phyloP scores from a whole-genome alignment of 2,329 filamentous ascomycete species.

The Pyricularia grisea region DNA sequence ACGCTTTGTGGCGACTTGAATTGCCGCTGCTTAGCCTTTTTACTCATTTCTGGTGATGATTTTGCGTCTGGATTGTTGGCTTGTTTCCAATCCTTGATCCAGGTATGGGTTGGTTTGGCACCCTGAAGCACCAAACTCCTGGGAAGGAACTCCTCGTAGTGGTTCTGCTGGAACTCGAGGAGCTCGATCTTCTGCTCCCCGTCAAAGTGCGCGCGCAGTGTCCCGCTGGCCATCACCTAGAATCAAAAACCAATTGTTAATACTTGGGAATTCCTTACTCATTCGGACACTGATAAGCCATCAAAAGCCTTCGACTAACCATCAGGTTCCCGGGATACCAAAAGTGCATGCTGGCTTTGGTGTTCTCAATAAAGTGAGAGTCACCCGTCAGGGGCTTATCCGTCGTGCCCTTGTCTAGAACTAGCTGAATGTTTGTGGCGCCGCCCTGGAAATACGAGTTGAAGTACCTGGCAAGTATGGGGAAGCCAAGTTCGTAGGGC shows the following conservation, averaged over 20 bases:
- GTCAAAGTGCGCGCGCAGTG: conserved; percentile 71
- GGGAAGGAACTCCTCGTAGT: conserved; percentile 77
- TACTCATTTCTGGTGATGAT: conserved; percentile 56
- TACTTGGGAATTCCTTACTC: conserved; percentile 3
- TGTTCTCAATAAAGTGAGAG: conserved; percentile 66
- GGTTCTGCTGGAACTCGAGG: conserved; percentile 69
- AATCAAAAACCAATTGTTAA: neutral
- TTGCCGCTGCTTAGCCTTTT: conserved; percentile 50
- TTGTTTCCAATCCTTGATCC: conserved; percentile 57
- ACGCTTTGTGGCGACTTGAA: conserved; percentile 50
- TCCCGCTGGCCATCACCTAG: conserved; percentile 69
- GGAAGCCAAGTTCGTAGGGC: conserved; percentile 76
- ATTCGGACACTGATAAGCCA: neutral
- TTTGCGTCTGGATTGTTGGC: conserved; percentile 48
- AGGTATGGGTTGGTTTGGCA: conserved; percentile 51
- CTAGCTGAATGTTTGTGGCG: conserved; percentile 75
- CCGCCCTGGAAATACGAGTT: conserved; percentile 82
- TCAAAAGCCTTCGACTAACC: neutral
- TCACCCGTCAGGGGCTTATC: conserved; percentile 51
- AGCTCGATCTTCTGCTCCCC: conserved; percentile 71
- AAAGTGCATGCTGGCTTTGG: conserved; percentile 73
- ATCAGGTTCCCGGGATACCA: conserved; percentile 46
- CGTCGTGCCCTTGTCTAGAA: conserved; percentile 58
- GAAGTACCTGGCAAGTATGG: conserved; percentile 81
- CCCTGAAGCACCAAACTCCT: conserved; percentile 54